Base-by-base conservation (phyloP, 2,329 filamentous ascomycete genomes). In the Aureobasidium lini region DNA sequence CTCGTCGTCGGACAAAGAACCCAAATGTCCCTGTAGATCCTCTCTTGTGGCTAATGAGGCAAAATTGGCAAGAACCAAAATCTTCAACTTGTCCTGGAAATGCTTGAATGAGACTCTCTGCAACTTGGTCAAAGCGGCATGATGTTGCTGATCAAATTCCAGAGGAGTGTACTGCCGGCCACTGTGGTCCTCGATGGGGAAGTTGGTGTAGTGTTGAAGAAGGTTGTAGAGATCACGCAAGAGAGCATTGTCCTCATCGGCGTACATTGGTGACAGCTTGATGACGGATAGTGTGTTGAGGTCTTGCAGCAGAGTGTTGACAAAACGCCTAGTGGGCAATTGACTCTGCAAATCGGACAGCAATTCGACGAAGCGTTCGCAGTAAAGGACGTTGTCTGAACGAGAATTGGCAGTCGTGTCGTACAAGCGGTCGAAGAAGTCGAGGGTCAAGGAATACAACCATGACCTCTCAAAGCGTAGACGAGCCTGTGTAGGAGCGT, bases 401-500 rank as follows among this genome's bases (percentile, higher is more conserved):
- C 36, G 62, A 29, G 42, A 73, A 64, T 67, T 72, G 68, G 64
- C 62, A 15, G 62, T 65, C 6, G 62, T 62, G 46, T 79, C 76
- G 70, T 95, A 89, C 9, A 96, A 75, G 57, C 87, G 79, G 62
- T 85, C 81, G 32, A 96, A 70, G 67, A 97, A 96, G 68, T 95
- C 88, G 34, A 96, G 74, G 0, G 94, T 77, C 65, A 97, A 79
- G 3, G 89, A 87, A 69, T 91, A 96, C 10, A 99, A 80, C 95
- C 94, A 99, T 46, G 89, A 89, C 59, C 95, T 84, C 73, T 99
- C 94, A 66, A 99, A 96, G 28, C 89, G 86, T 64, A 97, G 77
- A 57, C 87, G 85, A 15, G 88, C 86, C 70, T 96, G 91, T 0
- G 83, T 83, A 4, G 80, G 75, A 61, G 93, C 88, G 71, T 97